Base-by-base conservation (phyloP, 2,329 filamentous ascomycete genomes). In the Fusarium pseudonygamai region DNA sequence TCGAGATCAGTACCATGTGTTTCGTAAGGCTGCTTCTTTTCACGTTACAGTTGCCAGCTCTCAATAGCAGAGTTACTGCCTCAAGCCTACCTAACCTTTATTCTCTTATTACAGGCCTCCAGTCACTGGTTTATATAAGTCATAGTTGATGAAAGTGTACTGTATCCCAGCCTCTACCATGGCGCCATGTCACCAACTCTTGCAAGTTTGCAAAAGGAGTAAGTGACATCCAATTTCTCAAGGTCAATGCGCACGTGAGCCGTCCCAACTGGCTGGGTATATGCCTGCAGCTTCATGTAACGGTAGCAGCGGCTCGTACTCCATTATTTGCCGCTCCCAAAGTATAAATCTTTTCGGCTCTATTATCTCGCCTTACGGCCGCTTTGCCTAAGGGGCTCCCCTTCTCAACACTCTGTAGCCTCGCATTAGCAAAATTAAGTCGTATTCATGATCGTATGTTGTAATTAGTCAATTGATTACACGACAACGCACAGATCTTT, bases 371-470 rank as follows among this genome's bases (percentile, higher is more conserved):
- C n/a, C 8, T 2, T 15, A 2, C 30, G 16, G 12, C 30, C n/a
- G 47, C 8, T 24, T 3, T 34, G 5, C 16, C 22, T 3, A 14
- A 9, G 8, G 0, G 1, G 16, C 7, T 24, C n/a, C 20, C 15
- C 24, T 50, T 32, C 12, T 2, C 4, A 6, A 1, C 4, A 24
- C 4, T n/a, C n/a, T n/a, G n/a, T n/a, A n/a, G n/a, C n/a, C n/a
- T n/a, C n/a, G n/a, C n/a, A n/a, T n/a, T n/a, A n/a, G n/a, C n/a
- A n/a, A n/a, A n/a, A n/a, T n/a, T n/a, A n/a, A n/a, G n/a, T n/a
- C n/a, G n/a, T n/a, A n/a, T n/a, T n/a, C n/a, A 28, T 28, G 7
- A 28, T 7, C 26, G 26, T 28, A 7, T 28, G 5, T 7, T 28
- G 26, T 5, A 28, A 28, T 28, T 5, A 28, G 30, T 15, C 0